Percentiles rank a stretch among this genome's conserved stretches.
Conservation (phyloP, 1,139 yeast species). For the Pichia cactophila region DNA sequence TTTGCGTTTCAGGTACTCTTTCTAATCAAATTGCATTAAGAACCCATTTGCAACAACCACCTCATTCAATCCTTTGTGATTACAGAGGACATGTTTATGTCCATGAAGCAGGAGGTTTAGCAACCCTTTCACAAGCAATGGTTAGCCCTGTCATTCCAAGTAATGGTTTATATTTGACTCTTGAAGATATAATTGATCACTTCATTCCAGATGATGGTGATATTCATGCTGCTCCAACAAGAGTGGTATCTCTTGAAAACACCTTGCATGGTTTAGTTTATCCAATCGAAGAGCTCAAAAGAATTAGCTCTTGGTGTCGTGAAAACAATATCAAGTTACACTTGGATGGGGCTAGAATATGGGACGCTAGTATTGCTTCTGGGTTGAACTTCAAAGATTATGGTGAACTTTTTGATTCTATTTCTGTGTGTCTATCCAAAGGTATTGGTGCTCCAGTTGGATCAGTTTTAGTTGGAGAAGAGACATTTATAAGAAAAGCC, state of each 20-base stretch:
- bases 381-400: conserved; percentile 63
- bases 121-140: conserved; percentile 87
- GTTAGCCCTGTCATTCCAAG: conserved; percentile 73
- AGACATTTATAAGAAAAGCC: conserved; percentile 56
- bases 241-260: conserved; percentile 76
- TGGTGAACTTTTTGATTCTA: conserved; percentile 75
- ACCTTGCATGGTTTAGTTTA: conserved; percentile 76
- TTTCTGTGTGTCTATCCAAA: conserved; percentile 82
- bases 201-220: conserved; percentile 73
- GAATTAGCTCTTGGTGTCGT: conserved; percentile 66
- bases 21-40: conserved; percentile 84
- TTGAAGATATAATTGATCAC: conserved; percentile 63
- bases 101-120: conserved; percentile 87
- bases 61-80: conserved; percentile 78
- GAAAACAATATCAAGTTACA: conserved; percentile 61
- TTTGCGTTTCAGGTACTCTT: conserved; percentile 83
- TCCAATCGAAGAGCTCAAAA: conserved; percentile 72
- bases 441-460: conserved; percentile 95
- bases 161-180: conserved; percentile 67
- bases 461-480: conserved; percentile 70
- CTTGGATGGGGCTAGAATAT: conserved; percentile 88
- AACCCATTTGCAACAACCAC: conserved; percentile 75
- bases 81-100: conserved; percentile 75
- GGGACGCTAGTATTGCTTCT: conserved; percentile 83
- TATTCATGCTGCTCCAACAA: conserved; percentile 84